phyloP scores from a whole-genome alignment of 2,329 filamentous ascomycete species.

The Fusarium cyanostomum region DNA sequence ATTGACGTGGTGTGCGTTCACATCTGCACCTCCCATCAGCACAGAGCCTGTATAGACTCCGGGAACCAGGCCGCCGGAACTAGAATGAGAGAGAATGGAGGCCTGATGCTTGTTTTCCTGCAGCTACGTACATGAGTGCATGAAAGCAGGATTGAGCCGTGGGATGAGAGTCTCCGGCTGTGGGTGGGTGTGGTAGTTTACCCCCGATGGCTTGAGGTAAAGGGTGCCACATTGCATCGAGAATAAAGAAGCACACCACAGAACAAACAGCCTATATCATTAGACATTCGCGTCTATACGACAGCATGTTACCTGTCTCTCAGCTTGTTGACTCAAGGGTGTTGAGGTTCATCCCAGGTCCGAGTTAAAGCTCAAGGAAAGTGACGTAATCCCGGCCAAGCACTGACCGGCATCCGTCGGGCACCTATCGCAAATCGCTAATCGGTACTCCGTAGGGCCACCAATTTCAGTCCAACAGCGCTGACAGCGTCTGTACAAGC shows the following conservation, averaged over 20 bases:
- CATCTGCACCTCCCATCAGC: not conserved
- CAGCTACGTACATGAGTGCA: constrained; percentile 2
- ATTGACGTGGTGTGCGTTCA: no score
- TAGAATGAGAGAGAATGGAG: not conserved
- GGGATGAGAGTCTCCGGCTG: not conserved
- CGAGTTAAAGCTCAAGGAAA: constrained; percentile 3
- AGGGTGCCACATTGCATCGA: not conserved
- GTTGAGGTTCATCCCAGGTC: no score
- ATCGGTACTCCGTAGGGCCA: not conserved
- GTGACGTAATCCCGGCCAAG: constrained; percentile 15
- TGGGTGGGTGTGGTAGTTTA: not conserved
- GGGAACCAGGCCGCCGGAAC: not conserved
- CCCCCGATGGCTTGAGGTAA: not conserved
- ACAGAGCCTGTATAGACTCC: not conserved
- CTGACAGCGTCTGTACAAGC: not conserved
- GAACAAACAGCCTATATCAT: not conserved
- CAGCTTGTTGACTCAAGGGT: not conserved
- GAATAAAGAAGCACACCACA: not conserved
- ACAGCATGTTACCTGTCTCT: no score
- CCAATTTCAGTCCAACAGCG: not conserved
- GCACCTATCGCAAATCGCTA: not conserved
- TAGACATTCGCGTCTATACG: no score
- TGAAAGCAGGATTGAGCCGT: not conserved
- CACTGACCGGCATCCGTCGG: constrained; percentile 27
- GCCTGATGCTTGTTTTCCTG: not conserved